Base-by-base conservation (phyloP, 2,329 filamentous ascomycete genomes). In the Colletotrichum neosansevieriae region DNA sequence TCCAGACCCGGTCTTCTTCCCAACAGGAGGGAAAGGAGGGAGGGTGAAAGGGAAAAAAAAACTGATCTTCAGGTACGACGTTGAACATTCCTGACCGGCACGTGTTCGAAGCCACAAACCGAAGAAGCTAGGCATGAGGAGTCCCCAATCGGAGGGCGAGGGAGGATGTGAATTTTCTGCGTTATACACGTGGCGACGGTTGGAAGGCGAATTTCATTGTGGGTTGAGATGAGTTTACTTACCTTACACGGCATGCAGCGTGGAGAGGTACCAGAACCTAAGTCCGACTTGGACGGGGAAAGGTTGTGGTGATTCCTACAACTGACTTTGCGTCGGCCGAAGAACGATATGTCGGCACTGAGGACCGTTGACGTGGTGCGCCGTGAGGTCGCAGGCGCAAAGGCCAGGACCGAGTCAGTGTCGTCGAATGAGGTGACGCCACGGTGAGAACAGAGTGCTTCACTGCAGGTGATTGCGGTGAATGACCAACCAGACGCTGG, bases 341-440 rank as follows among this genome's bases (percentile, higher is more conserved):
- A 58, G 42, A 34, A 13, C 24, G 24, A 57, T 53, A 34, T 66
- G 34, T 40, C 34, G 56, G 61, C 60, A 60, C 49, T 24, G 42
- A 24, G 17, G 24, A 36, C 7, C 24, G 10, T 50, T 19, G 42
- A 66, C 32, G 38, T 47, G 19, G 45, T 58, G 29, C 24, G 47
- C 60, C 49, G 38, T 6, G 47, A 53, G 9, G 58, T 21, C 47
- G 59, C 51, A 36, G 45, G 51, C 53, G 36, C 17, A 19, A 58
- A 24, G 38, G 49, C 12, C n/a, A 57, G 59, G 36, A 50, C n/a
- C 24, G 47, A 6, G 17, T 6, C 21, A 36, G 36, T 34, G 53
- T 49, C 21, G 42, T 69, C 66, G 62, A 69, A 69, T 66, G 12
- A 66, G 66, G 29, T 29, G 42, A 34, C 66, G 62, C 49, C 66